A percentile compares a stretch with the other conserved stretches of the same genome.
Conservation (phyloP, 768 basidiomycete genomes). For the Phaffia tasmanica region DNA sequence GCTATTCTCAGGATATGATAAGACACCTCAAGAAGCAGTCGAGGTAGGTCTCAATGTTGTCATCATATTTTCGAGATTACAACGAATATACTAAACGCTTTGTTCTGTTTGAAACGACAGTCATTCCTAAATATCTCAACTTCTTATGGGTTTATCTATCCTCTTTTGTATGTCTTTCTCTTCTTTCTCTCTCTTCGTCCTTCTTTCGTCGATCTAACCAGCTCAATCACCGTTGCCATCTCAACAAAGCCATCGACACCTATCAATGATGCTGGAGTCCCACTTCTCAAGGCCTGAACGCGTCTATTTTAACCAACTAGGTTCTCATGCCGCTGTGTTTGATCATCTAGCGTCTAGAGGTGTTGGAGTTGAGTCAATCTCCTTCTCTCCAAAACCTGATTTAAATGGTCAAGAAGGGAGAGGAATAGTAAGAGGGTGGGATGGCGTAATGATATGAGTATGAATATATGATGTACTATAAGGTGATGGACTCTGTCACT, state of each 20-base stretch:
- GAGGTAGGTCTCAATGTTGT: slow-evolving; percentile 28
- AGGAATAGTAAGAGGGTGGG: too few species aligned
- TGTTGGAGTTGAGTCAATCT: too few species aligned
- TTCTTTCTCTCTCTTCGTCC: background rate
- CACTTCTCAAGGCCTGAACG: slow-evolving; percentile 36
- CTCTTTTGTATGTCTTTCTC: slow-evolving; percentile 36
- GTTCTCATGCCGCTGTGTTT: slow-evolving; percentile 37
- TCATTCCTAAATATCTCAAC: background rate
- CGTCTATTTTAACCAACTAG: slow-evolving; percentile 40
- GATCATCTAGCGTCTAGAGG: slow-evolving; percentile 40
- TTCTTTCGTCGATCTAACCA: too few species aligned
- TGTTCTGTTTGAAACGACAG: background rate
- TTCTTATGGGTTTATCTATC: slow-evolving; percentile 39
- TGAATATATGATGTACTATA: too few species aligned
- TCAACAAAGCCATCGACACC: slow-evolving; percentile 38
- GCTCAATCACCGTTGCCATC: too few species aligned
- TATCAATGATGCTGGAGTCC: slow-evolving; percentile 42
- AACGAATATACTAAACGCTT: too few species aligned
- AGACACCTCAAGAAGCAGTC: slow-evolving; percentile 39
- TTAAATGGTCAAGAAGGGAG: too few species aligned
- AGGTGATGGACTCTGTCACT: too few species aligned
- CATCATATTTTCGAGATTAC: background rate
- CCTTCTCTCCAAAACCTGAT: too few species aligned
- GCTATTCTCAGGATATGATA: slow-evolving; percentile 38
- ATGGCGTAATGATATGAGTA: too few species aligned